Evolutionary conservation across 164 flowering plant genomes (phyloP), one percentile per base, ranked within the genome.

Genomic region (Hamamelis virginiana): DNA sequence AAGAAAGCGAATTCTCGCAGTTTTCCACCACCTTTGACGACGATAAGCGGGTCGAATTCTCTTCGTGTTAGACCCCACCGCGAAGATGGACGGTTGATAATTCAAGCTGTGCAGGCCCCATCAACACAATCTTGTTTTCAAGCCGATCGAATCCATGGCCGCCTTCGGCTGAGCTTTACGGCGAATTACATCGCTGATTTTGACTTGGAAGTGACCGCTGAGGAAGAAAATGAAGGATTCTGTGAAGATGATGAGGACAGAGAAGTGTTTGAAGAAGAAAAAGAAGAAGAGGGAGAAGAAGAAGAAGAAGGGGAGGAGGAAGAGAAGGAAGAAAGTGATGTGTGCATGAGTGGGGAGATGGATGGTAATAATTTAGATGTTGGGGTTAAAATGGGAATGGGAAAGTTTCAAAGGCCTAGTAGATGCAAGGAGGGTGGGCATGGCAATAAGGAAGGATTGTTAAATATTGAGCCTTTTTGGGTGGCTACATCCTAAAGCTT

Each of bases 21-120:
- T 18, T 84, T 85, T 76, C 98, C 98, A 28, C 98, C 98, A 25
- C 95, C 95, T 1, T 76, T 93, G 84, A 89, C 92, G 0, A 83
- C 94, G 9, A 83, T 85, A 3, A 75, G 81, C 3, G 86, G 88
- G 21, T 47, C 77, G 25, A 75, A 77, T 22, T 68, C 82, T 46
- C 71, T 87, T 13, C 79, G 64, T n/a, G 59, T 86, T 18, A 80
- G 79, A 78, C 73, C 88, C 13, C 84, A 77, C 79, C 72, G 96
- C 0, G 91, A 87, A 69, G 85, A 73, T 5, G 97, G 97, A 1
- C 73, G 98, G 59, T 68, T 93, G 19, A 73, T 91, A 12, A 81
- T 93, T 27, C 69, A 83, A 64, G 95, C 87, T 1, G 73, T 82
- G 19, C 70, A 78, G 44, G 50, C 77, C 22, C 86, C 94, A 19